Conservation (phyloP, 495 filamentous ascomycete genomes). For the Neurospora sp. region DNA sequence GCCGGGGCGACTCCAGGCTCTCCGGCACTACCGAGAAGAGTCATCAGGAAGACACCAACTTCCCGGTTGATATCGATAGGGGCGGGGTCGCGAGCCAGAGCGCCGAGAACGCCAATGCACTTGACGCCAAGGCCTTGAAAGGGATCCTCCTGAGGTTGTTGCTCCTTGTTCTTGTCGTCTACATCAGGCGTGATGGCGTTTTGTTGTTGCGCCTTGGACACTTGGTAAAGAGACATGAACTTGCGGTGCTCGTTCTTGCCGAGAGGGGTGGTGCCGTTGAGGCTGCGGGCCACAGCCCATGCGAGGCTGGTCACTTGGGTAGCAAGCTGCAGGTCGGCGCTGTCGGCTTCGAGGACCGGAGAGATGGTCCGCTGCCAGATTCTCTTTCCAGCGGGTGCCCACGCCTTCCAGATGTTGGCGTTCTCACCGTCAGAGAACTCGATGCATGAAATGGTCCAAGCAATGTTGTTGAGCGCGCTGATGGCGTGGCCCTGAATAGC, state of each 20-base stretch:
- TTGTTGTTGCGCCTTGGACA: slow-evolving; percentile 25
- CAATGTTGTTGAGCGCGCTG: slow-evolving; percentile 48
- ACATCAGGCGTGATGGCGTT: slow-evolving; percentile 9
- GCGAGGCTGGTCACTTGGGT: slow-evolving; percentile 48
- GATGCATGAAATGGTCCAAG: slow-evolving; percentile 46
- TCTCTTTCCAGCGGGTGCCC: slow-evolving; percentile 37
- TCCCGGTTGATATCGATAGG: slow-evolving; percentile 39
- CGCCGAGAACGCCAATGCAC: slow-evolving; percentile 51
- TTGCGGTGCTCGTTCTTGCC: slow-evolving; percentile 39
- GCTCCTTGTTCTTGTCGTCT: slow-evolving; percentile 8
- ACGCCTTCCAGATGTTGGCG: slow-evolving; percentile 31
- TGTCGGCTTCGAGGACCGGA: slow-evolving; percentile 45
- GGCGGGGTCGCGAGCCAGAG: slow-evolving; percentile 39
- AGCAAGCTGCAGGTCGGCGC: slow-evolving; percentile 48
- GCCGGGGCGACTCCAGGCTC: slow-evolving; percentile 27
- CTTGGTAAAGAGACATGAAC: slow-evolving; percentile 52
- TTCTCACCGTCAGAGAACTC: slow-evolving; percentile 35
- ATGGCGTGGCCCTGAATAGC: slow-evolving; percentile 39
- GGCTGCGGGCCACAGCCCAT: slow-evolving; percentile 47
- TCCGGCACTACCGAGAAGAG: slow-evolving; percentile 34
- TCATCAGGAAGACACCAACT: slow-evolving; percentile 50
- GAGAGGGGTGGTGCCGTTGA: slow-evolving; percentile 37
- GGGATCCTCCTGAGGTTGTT: slow-evolving; percentile 24
- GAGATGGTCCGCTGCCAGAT: slow-evolving; percentile 44
- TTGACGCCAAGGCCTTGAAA: slow-evolving; percentile 47